phyloP scores from a whole-genome alignment of 139 green algal species.

The Edaphochlamys debaryana region DNA sequence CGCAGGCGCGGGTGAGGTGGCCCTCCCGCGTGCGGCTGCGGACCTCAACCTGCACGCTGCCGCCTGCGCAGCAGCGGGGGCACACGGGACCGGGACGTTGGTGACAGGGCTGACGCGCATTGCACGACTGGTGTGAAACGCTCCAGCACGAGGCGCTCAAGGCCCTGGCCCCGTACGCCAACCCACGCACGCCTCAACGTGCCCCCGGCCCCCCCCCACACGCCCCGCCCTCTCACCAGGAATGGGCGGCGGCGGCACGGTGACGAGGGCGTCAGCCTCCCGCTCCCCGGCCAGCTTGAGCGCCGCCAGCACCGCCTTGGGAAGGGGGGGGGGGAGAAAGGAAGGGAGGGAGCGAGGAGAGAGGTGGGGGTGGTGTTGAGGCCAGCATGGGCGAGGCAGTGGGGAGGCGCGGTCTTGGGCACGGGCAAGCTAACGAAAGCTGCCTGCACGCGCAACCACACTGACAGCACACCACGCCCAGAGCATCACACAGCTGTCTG shows the following conservation, averaged over 20 bases:
- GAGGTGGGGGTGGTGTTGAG: neutral
- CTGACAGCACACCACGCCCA: neutral
- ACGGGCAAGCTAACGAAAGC: no score
- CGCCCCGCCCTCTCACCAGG: neutral
- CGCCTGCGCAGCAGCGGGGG: neutral
- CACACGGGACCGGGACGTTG: no score
- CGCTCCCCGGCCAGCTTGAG: neutral
- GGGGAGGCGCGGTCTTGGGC: no score
- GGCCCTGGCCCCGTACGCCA: no score
- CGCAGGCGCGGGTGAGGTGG: neutral
- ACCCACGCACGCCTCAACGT: no score
- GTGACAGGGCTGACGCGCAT: no score
- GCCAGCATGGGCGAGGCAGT: no score
- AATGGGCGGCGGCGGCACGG: neutral
- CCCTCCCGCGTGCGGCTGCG: neutral
- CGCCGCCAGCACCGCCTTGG: conserved; percentile 9
- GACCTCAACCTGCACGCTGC: conserved; percentile 22
- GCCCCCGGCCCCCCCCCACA: no score
- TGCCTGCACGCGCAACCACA: neutral
- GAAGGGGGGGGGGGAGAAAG: no score
- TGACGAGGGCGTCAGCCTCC: neutral
- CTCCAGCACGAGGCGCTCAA: neutral
- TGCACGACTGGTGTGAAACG: neutral
- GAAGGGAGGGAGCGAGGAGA: no score
- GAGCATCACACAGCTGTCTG: neutral